phyloP scores from a whole-genome alignment of 2,329 filamentous ascomycete species.

The Fusarium humuli region DNA sequence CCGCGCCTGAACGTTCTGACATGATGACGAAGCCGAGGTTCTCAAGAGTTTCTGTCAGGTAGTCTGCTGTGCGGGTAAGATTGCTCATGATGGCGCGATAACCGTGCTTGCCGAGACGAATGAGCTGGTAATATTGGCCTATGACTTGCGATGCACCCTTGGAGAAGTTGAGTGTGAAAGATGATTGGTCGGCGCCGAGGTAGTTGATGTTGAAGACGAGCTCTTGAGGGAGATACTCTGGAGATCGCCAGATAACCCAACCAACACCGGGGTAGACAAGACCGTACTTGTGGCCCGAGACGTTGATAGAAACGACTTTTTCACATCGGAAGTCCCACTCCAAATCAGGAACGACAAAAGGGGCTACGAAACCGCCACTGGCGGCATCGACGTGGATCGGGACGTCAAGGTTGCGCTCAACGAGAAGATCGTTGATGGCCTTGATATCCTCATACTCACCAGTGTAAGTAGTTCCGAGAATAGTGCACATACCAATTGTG shows the following conservation, averaged over 20 bases:
- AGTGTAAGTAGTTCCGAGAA: slow-evolving; percentile 93
- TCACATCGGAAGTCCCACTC: slow-evolving; percentile 93
- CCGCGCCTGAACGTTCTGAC: slow-evolving; percentile 80
- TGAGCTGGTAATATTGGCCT: slow-evolving; percentile 97
- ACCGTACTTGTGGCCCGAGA: slow-evolving; percentile 87
- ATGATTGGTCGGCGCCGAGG: slow-evolving; percentile 92
- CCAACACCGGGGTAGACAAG: slow-evolving; percentile 90
- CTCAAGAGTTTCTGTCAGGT: slow-evolving; percentile 79
- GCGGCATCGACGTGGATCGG: slow-evolving; percentile 96
- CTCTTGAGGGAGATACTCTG: slow-evolving; percentile 87
- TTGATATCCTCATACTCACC: slow-evolving; percentile 96
- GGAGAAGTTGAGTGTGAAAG: slow-evolving; percentile 97
- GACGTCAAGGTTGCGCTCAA: slow-evolving; percentile 78
- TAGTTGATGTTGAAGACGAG: slow-evolving; percentile 99
- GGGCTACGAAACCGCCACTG: slow-evolving; percentile 90
- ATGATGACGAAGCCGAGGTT: slow-evolving; percentile 87
- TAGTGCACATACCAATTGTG: slow-evolving; percentile 90
- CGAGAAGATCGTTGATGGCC: slow-evolving; percentile 86
- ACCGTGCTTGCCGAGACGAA: slow-evolving; percentile 91
- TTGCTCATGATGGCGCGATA: slow-evolving; percentile 96
- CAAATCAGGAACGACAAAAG: slow-evolving; percentile 85
- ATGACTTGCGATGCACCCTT: slow-evolving; percentile 96
- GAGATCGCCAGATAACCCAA: slow-evolving; percentile 90
- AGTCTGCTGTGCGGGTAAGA: slow-evolving; percentile 89
- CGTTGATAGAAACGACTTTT: slow-evolving; percentile 93